phyloP scores from a whole-genome alignment of 169 alveolate genomes.

The Cryptosporidium xiaoi region DNA sequence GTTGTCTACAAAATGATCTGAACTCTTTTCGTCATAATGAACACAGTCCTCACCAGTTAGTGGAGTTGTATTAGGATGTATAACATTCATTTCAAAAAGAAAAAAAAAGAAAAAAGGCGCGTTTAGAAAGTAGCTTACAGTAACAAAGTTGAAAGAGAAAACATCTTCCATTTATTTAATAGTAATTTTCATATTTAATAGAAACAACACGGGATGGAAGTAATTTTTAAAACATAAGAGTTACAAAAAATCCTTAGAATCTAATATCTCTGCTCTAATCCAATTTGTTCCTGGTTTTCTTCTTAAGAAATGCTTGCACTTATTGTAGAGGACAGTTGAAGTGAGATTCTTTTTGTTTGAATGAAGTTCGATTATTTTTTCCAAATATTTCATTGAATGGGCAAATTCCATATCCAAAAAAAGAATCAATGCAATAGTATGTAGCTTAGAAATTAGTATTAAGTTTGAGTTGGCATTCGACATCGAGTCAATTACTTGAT shows the following conservation, averaged over 20 bases:
- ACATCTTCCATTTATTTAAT: no score
- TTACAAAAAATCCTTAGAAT: constrained; percentile 12
- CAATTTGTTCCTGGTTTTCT: constrained; percentile 20
- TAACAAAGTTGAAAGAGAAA: no score
- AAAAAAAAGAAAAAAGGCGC: no score
- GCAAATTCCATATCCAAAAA: constrained; percentile 34
- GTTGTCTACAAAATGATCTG: no score
- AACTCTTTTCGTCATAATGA: neutral
- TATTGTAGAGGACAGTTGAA: constrained; percentile 1
- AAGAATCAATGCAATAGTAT: constrained; percentile 44
- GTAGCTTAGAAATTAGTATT: constrained; percentile 34
- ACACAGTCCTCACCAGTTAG: neutral
- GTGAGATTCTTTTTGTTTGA: constrained; percentile 19
- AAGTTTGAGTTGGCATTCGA: neutral
- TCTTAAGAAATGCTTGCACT: constrained; percentile 25
- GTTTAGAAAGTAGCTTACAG: no score
- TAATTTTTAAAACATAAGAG: no score
- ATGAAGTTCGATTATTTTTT: constrained; percentile 18
- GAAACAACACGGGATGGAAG: no score
- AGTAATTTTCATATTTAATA: no score
- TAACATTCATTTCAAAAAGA: constrained; percentile 8
- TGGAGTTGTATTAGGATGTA: constrained; percentile 51
- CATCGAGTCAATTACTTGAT: constrained; percentile 30
- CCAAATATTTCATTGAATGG: constrained; percentile 10
- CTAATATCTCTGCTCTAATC: constrained; percentile 47